phyloP scores from a whole-genome alignment of 805 yeast species.

The Yarrowia phangngaensis region DNA sequence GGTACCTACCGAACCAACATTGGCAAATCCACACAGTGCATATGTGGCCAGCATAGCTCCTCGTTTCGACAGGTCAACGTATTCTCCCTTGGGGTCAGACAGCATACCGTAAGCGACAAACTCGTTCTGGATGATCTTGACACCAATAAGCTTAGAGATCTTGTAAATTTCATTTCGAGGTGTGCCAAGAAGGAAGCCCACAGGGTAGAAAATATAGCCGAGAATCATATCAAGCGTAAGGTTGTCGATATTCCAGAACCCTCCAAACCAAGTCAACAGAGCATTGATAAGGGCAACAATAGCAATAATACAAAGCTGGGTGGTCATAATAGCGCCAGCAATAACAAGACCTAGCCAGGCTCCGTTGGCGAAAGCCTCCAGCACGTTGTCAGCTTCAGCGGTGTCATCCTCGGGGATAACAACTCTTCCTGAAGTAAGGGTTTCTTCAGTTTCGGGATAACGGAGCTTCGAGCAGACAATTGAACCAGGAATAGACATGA shows the following conservation, averaged over 20 bases:
- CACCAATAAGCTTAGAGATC: constrained; percentile 52
- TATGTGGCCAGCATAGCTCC: constrained; percentile 56
- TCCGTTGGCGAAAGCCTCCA: constrained; percentile 58
- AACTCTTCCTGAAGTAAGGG: constrained; percentile 49
- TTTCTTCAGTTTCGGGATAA: constrained; percentile 55
- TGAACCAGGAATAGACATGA: constrained; percentile 65
- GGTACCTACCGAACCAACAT: constrained; percentile 59
- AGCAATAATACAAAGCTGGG: constrained; percentile 59
- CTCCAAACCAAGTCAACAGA: constrained; percentile 56
- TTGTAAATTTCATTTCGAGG: constrained; percentile 51
- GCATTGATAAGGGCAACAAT: constrained; percentile 55
- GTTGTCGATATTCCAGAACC: constrained; percentile 54
- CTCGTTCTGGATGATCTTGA: constrained; percentile 60
- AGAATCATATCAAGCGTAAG: constrained; percentile 54
- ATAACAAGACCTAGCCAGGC: constrained; percentile 56
- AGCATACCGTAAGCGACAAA: constrained; percentile 51
- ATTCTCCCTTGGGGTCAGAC: constrained; percentile 42
- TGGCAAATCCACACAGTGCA: constrained; percentile 60
- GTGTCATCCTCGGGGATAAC: constrained; percentile 48
- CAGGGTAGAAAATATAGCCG: constrained; percentile 58
- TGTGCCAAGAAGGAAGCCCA: constrained; percentile 56
- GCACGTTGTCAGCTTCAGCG: constrained; percentile 47
- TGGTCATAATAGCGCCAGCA: constrained; percentile 55
- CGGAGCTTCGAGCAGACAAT: constrained; percentile 58
- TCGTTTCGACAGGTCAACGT: constrained; percentile 48